Conservation (phyloP, 768 basidiomycete genomes). For the Strobilomyces confusus region DNA sequence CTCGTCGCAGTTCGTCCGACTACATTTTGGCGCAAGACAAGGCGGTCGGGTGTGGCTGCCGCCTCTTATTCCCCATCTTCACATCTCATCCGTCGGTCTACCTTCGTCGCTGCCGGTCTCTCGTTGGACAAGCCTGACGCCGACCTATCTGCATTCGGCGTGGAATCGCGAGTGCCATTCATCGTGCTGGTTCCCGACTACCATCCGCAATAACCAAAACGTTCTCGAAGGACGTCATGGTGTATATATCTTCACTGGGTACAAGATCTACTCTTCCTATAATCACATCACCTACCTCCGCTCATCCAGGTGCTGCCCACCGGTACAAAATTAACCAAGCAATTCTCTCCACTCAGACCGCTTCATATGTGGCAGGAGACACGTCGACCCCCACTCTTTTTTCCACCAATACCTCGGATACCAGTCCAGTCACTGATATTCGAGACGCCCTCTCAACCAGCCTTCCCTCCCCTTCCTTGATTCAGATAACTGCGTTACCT, state of each 20-base stretch:
- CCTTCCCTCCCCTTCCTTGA: constrained; percentile 15
- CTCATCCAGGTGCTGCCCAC: constrained; percentile 5
- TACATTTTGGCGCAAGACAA: constrained; percentile 76
- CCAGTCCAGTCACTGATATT: not conserved
- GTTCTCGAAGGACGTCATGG: constrained; percentile 3
- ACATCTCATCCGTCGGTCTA: constrained; percentile 71
- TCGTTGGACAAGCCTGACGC: constrained; percentile 55
- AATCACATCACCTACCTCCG: constrained; percentile 1
- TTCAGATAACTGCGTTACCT: constrained; percentile 34
- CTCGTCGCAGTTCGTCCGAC: constrained; percentile 64
- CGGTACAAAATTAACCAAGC: constrained; percentile 17
- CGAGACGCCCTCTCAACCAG: constrained; percentile 4
- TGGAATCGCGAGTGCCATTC: constrained; percentile 51
- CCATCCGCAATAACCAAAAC: constrained; percentile 17
- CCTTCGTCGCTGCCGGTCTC: constrained; percentile 76
- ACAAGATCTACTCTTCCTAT: constrained; percentile 1
- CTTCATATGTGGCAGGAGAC: constrained; percentile 30
- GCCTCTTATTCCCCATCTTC: constrained; percentile 71
- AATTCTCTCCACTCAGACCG: constrained; percentile 5
- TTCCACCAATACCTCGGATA: constrained; percentile 1
- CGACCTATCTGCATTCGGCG: constrained; percentile 60
- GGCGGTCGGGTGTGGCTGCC: constrained; percentile 64
- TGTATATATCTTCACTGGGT: constrained; percentile 21
- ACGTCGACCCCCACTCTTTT: constrained; percentile 10
- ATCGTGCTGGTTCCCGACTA: constrained; percentile 39